Evolutionary conservation across 2,329 filamentous ascomycete species (phyloP), one percentile per base, ranked within the genome.

Genomic region (Penicillium palitans): DNA sequence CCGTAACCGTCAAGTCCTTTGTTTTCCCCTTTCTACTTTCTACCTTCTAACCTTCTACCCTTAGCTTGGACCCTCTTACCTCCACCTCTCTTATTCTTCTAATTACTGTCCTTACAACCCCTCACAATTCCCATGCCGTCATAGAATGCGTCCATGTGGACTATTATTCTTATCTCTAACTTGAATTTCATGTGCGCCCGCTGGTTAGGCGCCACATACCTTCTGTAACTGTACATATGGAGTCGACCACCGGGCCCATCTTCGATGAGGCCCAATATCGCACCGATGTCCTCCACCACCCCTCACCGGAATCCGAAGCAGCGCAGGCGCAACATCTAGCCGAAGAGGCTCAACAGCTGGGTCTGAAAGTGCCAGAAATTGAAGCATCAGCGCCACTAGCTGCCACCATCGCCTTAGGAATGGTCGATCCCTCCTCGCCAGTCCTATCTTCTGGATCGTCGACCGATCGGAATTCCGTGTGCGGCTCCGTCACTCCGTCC

Each of bases 261-360:
- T 60, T 77, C 44, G 76, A 78, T 56, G 71, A 76, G 56, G 66
- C 68, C 49, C 66, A 68, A 63, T 79, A 78, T 65, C 72, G 74
- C 56, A 60, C 54, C 21, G 68, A 72, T 37, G 75, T 79, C 46
- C 72, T 79, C 25, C 63, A 60, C 4, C 64, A 76, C 31, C 52
- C 65, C 24, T 68, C 72, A n/a, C 66, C 67, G 37, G 69, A 74
- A 57, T 70, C 72, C 12, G 77, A 79, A 64, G 66, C 71, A 55
- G 70, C 70, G 58, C 66, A 72, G 39, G 74, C 78, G 62, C 72
- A 75, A 57, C 63, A 61, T 31, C 68, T 80, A 44, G 61, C 71
- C 31, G 66, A 71, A 21, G 75, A 78, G 56, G 76, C 76, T 45
- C 68, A 67, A 52, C 62, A 70, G 35, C 68, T 79, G 31, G 77